A percentile compares a stretch with the other conserved stretches of the same genome.
Evolutionary conservation across 2,329 filamentous ascomycete genomes (phyloP).

Genomic region (Cordyceps javanica): DNA sequence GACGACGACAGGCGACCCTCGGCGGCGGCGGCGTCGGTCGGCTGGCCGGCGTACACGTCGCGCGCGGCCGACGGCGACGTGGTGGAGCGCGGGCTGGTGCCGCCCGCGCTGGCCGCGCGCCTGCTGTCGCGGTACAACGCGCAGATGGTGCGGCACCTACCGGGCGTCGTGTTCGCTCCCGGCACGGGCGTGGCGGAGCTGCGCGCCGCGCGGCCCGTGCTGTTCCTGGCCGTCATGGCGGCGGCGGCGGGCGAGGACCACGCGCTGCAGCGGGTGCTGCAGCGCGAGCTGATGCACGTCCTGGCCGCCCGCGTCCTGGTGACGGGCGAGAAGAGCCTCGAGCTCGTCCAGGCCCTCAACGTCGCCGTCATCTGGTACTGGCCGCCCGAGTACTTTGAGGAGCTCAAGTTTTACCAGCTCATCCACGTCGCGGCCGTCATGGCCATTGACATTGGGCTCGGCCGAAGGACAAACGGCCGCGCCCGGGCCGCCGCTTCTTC

Average conservation of each 20-base stretch:
- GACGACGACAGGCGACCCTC: slow-evolving; percentile 9
- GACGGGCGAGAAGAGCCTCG: slow-evolving; percentile 72
- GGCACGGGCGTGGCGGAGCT: slow-evolving; percentile 49
- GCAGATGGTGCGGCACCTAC: slow-evolving; percentile 55
- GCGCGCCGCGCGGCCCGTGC: slow-evolving; percentile 52
- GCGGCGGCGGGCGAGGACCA: slow-evolving; percentile 55
- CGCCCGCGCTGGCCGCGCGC: slow-evolving; percentile 45
- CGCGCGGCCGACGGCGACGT: slow-evolving; percentile 37
- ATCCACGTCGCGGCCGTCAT: slow-evolving; percentile 76
- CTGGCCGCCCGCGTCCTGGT: slow-evolving; percentile 71
- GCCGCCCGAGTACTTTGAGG: slow-evolving; percentile 75
- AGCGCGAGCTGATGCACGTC: slow-evolving; percentile 63
- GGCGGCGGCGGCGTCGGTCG: slow-evolving; percentile 8
- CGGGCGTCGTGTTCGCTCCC: slow-evolving; percentile 54
- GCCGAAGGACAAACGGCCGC: slow-evolving; percentile 29
- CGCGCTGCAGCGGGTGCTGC: slow-evolving; percentile 53
- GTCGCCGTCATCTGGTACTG: slow-evolving; percentile 79
- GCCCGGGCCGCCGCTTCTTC: too few relatives aligned
- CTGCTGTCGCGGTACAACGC: slow-evolving; percentile 54
- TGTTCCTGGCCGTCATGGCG: slow-evolving; percentile 67
- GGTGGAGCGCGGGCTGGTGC: slow-evolving; percentile 54
- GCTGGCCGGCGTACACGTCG: slow-evolving; percentile 18
- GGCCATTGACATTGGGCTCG: slow-evolving; percentile 77
- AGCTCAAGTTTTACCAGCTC: slow-evolving; percentile 85
- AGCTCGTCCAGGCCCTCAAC: slow-evolving; percentile 73